Evolutionary conservation across 2,329 filamentous ascomycete genomes (phyloP).

Genomic region (Chrysosporium queenslandicum): DNA sequence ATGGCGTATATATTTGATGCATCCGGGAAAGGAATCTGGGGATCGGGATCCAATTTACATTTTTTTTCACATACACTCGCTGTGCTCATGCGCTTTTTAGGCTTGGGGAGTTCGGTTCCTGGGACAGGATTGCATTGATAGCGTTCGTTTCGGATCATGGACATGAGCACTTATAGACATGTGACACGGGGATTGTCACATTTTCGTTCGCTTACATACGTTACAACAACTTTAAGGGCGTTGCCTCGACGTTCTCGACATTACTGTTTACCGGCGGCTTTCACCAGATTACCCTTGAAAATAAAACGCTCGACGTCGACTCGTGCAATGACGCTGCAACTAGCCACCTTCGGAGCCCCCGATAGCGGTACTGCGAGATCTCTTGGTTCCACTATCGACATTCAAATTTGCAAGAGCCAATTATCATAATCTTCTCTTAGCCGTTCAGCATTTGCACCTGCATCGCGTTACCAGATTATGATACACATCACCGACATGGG

Average conservation of each 20-base stretch:
- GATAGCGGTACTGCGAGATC: neutral
- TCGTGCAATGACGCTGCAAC: neutral
- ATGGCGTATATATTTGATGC: slow-evolving; percentile 6
- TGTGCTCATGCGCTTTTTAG: slow-evolving; percentile 13
- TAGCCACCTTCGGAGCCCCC: neutral
- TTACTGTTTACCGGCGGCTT: neutral
- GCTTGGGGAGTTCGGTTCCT: slow-evolving; percentile 7
- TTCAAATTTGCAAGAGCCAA: too few species aligned
- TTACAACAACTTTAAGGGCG: slow-evolving; percentile 5
- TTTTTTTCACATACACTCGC: slow-evolving; percentile 22
- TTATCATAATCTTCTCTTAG: too few species aligned
- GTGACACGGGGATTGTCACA: slow-evolving; percentile 1
- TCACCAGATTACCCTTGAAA: neutral
- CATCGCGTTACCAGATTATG: neutral
- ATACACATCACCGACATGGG: neutral
- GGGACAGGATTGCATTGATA: slow-evolving; percentile 10
- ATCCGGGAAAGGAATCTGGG: neutral
- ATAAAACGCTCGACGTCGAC: neutral
- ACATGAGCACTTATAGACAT: slow-evolving; percentile 13
- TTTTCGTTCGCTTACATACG: slow-evolving; percentile 6
- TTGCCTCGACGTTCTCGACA: neutral
- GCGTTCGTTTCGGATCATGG: slow-evolving; percentile 11
- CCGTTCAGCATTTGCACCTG: too few species aligned
- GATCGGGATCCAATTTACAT: slow-evolving; percentile 17
- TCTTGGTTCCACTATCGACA: too few species aligned